Percentiles rank a stretch among this genome's conserved stretches.
Conservation (phyloP, 306 rosid species). For the Cicer bijugum region DNA sequence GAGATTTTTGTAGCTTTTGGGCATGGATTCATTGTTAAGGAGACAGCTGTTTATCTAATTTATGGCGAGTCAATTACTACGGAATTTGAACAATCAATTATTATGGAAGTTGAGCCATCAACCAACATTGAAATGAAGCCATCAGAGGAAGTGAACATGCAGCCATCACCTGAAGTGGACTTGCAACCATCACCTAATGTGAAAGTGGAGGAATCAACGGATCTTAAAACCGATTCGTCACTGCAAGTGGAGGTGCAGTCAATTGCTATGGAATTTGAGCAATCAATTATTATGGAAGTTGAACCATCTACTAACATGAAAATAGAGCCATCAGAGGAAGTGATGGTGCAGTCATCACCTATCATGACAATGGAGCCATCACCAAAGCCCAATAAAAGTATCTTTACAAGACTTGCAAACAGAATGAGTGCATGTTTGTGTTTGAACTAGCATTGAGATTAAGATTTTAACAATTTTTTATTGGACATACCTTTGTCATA, state of each 20-base stretch:
- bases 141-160: background rate
- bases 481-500: background rate
- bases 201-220: background rate
- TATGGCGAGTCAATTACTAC: background rate
- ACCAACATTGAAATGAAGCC: background rate
- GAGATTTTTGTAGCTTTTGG: constrained; percentile 34
- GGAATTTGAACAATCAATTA: background rate
- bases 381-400: background rate
- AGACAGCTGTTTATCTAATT: constrained; percentile 5
- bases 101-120: background rate
- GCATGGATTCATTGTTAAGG: constrained; percentile 3
- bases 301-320: background rate
- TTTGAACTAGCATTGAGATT: background rate
- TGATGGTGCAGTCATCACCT: background rate
- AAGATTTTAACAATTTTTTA: background rate
- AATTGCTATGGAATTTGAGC: background rate
- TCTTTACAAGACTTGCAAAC: background rate
- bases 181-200: background rate
- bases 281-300: background rate
- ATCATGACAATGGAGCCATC: background rate
- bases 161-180: background rate
- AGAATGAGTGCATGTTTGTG: background rate
- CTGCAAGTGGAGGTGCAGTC: background rate
- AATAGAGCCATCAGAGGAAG: background rate
- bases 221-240: background rate